Conservation (phyloP, 2,329 filamentous ascomycete genomes). For the Seiridium cupressi region DNA sequence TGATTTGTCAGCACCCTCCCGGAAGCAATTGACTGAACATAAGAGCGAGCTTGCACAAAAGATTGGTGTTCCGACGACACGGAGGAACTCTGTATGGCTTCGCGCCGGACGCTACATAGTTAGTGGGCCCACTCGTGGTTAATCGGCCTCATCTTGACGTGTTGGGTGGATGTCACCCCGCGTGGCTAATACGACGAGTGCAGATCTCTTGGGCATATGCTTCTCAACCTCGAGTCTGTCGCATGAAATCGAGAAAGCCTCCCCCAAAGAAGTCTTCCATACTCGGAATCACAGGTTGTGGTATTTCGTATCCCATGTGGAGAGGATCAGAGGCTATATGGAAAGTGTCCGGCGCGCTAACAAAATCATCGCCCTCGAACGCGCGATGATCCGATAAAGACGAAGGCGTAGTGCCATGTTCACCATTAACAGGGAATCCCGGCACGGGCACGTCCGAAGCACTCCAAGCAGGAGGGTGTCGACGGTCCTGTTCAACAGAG, state of each 20-base stretch:
- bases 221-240: constrained; percentile 10
- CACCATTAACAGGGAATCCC: neutral
- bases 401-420: constrained; percentile 7
- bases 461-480: constrained; percentile 5
- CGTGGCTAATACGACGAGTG: neutral
- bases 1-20: too few species aligned
- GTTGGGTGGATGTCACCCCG: too few species aligned
- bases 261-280: constrained; percentile 32
- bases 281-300: constrained; percentile 25
- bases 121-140: too few species aligned
- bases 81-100: too few species aligned
- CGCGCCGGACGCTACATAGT: too few species aligned
- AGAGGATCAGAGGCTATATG: constrained; percentile 5
- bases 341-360: constrained; percentile 5
- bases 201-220: neutral
- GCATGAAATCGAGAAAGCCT: constrained; percentile 28
- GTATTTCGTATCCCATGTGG: constrained; percentile 11
- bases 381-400: constrained; percentile 2
- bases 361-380: constrained; percentile 8
- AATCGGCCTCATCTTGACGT: too few species aligned
- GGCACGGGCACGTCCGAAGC: constrained; percentile 3
- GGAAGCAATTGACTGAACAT: too few species aligned
- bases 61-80: too few species aligned
- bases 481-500: neutral
- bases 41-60: too few species aligned